phyloP scores from a whole-genome alignment of 495 filamentous ascomycete species.

The Margaritispora aquatica region DNA sequence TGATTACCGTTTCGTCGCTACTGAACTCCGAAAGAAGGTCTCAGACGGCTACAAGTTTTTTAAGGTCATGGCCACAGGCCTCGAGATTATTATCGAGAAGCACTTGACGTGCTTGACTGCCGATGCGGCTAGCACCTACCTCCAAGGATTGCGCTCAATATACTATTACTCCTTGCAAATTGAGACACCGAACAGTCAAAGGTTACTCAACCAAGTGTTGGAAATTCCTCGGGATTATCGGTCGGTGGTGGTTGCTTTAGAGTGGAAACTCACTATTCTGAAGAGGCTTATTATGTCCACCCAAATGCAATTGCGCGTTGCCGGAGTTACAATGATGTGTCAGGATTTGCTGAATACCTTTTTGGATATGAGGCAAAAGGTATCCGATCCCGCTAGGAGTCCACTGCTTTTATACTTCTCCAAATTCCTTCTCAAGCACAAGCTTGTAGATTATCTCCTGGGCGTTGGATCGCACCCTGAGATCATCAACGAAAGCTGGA shows the following conservation, averaged over 20 bases:
- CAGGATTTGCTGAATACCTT: constrained; percentile 61
- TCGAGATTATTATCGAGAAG: constrained; percentile 40
- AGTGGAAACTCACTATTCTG: constrained; percentile 66
- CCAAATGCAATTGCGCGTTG: constrained; percentile 84
- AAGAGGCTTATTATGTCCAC: constrained; percentile 69
- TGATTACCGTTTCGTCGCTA: constrained; percentile 5
- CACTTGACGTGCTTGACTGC: constrained; percentile 37
- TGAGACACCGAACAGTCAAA: constrained; percentile 23
- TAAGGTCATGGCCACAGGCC: constrained; percentile 29
- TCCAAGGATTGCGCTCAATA: constrained; percentile 31
- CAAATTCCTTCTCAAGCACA: constrained; percentile 54
- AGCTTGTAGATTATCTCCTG: constrained; percentile 78
- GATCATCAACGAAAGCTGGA: constrained; percentile 71
- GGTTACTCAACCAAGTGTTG: no score
- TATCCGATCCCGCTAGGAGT: constrained; percentile 30
- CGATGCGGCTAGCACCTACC: constrained; percentile 35
- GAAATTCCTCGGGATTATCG: constrained; percentile 14
- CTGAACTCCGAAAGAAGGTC: constrained; percentile 22
- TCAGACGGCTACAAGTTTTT: constrained; percentile 33
- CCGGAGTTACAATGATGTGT: constrained; percentile 66
- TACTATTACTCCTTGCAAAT: constrained; percentile 35
- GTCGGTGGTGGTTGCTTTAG: constrained; percentile 45
- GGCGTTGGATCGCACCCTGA: constrained; percentile 89
- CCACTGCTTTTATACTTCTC: constrained; percentile 59
- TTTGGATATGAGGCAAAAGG: constrained; percentile 35